These are phyloP conservation scores for Glomus cerebriforme DNA, from an alignment of 192 early-diverging fungal species.

Conservation along the genomic window DNA sequence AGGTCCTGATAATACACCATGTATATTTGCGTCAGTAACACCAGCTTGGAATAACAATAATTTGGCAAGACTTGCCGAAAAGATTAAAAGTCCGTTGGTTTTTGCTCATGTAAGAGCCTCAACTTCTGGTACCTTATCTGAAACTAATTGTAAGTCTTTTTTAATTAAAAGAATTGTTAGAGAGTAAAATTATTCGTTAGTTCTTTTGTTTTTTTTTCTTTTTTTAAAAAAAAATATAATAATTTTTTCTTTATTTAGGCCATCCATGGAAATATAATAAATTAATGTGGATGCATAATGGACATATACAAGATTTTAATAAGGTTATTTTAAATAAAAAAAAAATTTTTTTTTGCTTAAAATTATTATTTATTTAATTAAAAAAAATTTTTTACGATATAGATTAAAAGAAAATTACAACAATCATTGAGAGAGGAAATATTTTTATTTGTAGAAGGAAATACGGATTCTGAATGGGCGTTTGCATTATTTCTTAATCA, in stretches of 20 bases:
- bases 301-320: slow-evolving; percentile 66
- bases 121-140: slow-evolving; percentile 71
- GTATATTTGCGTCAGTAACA: slow-evolving; percentile 80
- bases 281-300: slow-evolving; percentile 87
- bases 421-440: slow-evolving; percentile 66
- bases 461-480: slow-evolving; percentile 80
- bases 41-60: slow-evolving; percentile 84
- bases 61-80: slow-evolving; percentile 71
- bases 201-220: neutral
- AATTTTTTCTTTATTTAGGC: slow-evolving; percentile 22
- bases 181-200: neutral
- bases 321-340: slow-evolving; percentile 38
- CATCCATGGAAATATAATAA: slow-evolving; percentile 69
- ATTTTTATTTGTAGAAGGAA: slow-evolving; percentile 72
- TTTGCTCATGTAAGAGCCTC: slow-evolving; percentile 82
- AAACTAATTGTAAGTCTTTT: slow-evolving; percentile 66
- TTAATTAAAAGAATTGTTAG: too few species aligned
- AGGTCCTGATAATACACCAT: slow-evolving; percentile 55
- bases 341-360: neutral
- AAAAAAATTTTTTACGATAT: neutral
- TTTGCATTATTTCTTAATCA: slow-evolving; percentile 79
- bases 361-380: neutral
- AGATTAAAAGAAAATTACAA: slow-evolving; percentile 72
- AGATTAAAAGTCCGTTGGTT: slow-evolving; percentile 70
- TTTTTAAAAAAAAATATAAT: too few species aligned